Percentiles rank a stretch among this genome's conserved stretches.
phyloP scores from a whole-genome alignment of 1,139 yeast genomes.

The Kurtzmaniella quercitrusa region DNA sequence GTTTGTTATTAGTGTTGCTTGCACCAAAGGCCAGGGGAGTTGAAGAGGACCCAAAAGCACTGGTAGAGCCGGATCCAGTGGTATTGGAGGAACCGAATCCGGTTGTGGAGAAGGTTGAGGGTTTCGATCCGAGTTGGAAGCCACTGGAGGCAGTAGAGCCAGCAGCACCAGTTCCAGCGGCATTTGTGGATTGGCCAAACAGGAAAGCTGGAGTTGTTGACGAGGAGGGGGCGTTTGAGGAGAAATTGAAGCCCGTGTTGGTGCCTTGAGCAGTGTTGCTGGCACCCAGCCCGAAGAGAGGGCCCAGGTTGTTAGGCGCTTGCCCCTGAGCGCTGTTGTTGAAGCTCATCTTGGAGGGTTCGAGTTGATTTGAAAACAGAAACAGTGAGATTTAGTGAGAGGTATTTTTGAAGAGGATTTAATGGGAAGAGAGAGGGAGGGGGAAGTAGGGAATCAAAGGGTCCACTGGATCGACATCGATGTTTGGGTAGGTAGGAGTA shows the following conservation, averaged over 20 bases:
- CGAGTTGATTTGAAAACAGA: not conserved
- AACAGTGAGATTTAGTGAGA: not conserved
- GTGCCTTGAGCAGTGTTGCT: slow-evolving; percentile 2
- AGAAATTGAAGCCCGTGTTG: too few relatives aligned
- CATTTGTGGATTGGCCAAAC: slow-evolving; percentile 10
- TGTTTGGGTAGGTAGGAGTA: too few relatives aligned
- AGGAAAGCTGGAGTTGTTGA: slow-evolving; percentile 5
- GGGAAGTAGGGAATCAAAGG: not conserved
- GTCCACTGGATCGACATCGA: too few relatives aligned
- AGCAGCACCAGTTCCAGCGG: slow-evolving; percentile 8
- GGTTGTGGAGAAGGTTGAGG: not conserved
- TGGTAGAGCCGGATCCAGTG: slow-evolving; percentile 11
- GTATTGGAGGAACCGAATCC: not conserved
- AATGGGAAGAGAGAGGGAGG: not conserved
- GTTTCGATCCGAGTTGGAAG: too few relatives aligned
- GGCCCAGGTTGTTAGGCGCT: not conserved
- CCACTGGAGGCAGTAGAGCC: slow-evolving; percentile 7
- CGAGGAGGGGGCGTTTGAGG: slow-evolving; percentile 4
- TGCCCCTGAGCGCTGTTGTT: not conserved
- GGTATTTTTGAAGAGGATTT: not conserved
- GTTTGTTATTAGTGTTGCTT: too few relatives aligned
- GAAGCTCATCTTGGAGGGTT: not conserved
- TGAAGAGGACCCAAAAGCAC: slow-evolving; percentile 4
- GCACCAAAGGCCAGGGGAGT: not conserved
- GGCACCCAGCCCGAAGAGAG: not conserved